Evolutionary conservation across 2,329 filamentous ascomycete genomes (phyloP).

Genomic region (Sordariomycetes sp.): DNA sequence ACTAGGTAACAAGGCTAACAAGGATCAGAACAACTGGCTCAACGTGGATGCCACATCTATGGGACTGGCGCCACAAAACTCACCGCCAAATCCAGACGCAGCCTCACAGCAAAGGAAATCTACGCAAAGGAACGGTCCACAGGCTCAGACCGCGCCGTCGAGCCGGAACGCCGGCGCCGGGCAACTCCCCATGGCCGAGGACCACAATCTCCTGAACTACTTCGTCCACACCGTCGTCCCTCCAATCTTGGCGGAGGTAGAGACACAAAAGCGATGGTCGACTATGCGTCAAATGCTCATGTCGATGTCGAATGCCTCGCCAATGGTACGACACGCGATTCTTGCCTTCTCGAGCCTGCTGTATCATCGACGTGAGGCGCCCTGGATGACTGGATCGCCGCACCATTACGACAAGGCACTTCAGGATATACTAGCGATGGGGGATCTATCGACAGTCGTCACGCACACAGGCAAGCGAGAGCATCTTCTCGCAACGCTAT

Average conservation of each 20-base stretch:
- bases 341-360: conserved; percentile 41
- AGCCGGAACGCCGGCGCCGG: too few species aligned
- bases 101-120: too few species aligned
- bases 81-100: too few species aligned
- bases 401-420: conserved; percentile 26
- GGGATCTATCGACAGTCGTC: conserved; percentile 1
- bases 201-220: conserved; percentile 37
- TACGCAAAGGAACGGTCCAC: too few species aligned
- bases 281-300: conserved; percentile 37
- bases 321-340: conserved; percentile 37
- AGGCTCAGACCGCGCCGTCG: neutral
- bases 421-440: conserved; percentile 20
- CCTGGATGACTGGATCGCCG: conserved; percentile 20
- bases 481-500: conserved; percentile 40
- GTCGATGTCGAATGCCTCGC: conserved; percentile 34
- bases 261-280: conserved; percentile 41
- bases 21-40: too few species aligned
- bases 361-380: conserved; percentile 23
- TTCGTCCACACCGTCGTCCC: conserved; percentile 39
- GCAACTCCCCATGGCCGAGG: conserved; percentile 38
- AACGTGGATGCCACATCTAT: too few species aligned
- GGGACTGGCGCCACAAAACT: too few species aligned
- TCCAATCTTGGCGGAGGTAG: conserved; percentile 42
- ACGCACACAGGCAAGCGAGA: conserved; percentile 14
- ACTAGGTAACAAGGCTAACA: too few species aligned